phyloP scores from a whole-genome alignment of 176 grass and related monocot species.

The Oryza coarctata region DNA sequence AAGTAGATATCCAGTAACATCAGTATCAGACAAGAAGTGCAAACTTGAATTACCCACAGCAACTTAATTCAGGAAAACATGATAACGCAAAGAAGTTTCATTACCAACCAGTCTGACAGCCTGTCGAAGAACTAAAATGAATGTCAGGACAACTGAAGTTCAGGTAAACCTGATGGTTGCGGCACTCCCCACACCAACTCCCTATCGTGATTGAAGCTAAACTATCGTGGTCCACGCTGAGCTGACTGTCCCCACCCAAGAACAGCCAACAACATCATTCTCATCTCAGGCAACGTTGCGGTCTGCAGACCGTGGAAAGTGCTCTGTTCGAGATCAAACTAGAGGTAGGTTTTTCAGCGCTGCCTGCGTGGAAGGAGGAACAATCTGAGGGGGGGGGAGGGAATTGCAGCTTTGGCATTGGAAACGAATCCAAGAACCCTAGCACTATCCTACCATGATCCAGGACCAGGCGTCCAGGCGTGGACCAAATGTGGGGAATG shows the following conservation, averaged over 20 bases:
- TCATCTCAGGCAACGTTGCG: not conserved
- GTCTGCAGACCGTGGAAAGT: not conserved
- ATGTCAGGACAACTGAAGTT: not conserved
- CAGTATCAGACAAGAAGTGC: not conserved
- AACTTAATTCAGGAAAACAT: conserved; percentile 4
- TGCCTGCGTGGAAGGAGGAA: too few relatives aligned
- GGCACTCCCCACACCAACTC: not conserved
- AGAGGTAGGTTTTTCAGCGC: too few relatives aligned
- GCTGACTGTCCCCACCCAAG: not conserved
- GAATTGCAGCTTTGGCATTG: too few relatives aligned
- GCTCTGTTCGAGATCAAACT: too few relatives aligned
- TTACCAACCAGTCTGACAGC: not conserved
- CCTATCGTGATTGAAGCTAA: not conserved
- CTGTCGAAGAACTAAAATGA: not conserved
- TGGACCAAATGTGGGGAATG: too few relatives aligned
- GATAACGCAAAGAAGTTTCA: not conserved
- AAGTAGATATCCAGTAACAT: too few relatives aligned
- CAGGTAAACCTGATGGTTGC: not conserved
- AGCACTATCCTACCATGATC: conserved; percentile 6
- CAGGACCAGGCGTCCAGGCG: not conserved
- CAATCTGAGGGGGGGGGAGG: too few relatives aligned
- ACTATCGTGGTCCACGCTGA: not conserved
- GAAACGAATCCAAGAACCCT: conserved; percentile 17
- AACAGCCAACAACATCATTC: not conserved
- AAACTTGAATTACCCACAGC: not conserved